These are phyloP conservation scores for Bacterosira constricta DNA, from an alignment of 108 stramenopile genomes.

Conservation along the genomic window DNA sequence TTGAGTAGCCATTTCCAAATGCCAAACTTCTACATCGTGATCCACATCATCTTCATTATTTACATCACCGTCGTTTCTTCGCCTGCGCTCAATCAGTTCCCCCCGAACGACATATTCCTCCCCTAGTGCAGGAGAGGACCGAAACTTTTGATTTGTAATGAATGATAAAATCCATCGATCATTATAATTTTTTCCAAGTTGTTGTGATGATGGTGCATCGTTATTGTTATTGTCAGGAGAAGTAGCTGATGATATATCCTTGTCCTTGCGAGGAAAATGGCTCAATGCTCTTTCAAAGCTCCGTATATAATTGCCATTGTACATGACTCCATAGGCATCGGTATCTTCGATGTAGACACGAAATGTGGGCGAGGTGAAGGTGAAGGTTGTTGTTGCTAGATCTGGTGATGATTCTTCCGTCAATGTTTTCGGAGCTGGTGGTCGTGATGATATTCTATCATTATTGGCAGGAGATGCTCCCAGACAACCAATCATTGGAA, in stretches of 20 bases:
- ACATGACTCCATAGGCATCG: slow-evolving; percentile 78
- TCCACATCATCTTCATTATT: neutral
- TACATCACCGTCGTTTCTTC: neutral
- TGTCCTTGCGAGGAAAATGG: neutral
- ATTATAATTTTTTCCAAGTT: neutral
- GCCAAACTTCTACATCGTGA: slow-evolving; percentile 49
- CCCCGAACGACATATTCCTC: slow-evolving; percentile 59
- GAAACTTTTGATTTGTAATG: slow-evolving; percentile 66
- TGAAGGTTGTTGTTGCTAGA: neutral
- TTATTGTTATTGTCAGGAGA: too few relatives aligned
- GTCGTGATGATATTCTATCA: too few relatives aligned
- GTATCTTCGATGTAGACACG: slow-evolving; percentile 80
- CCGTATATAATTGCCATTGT: slow-evolving; percentile 73
- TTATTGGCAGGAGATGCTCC: too few relatives aligned
- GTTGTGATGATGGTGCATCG: too few relatives aligned
- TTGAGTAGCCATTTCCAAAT: slow-evolving; percentile 48
- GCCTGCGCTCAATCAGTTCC: slow-evolving; percentile 17
- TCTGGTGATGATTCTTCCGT: too few relatives aligned
- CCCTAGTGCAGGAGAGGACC: slow-evolving; percentile 59
- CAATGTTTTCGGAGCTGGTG: too few relatives aligned
- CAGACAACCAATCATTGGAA: too few relatives aligned
- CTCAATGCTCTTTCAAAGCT: slow-evolving; percentile 71
- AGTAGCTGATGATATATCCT: neutral
- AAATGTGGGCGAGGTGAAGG: slow-evolving; percentile 47
- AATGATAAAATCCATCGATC: slow-evolving; percentile 54